Evolutionary conservation across 306 rosid genomes (phyloP).

Genomic region (Cucumis sativus): Cucumber_9930_V3 NC_026660.2:27870001-27870500

Average conservation of each 20-base stretch:
- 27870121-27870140: neutral
- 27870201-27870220: neutral
- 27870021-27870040: neutral
- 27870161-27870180: neutral
- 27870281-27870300: neutral
- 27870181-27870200: neutral
- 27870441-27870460: conserved; percentile 62
- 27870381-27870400: neutral
- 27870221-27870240: neutral
- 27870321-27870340: neutral
- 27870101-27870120: neutral
- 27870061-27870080: neutral
- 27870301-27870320: neutral
- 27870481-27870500: conserved; percentile 65
- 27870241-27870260: neutral
- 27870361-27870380: neutral
- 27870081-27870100: neutral
- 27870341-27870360: neutral
- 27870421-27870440: conserved; percentile 3
- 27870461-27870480: conserved; percentile 86
- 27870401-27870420: conserved; percentile 4
- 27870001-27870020: neutral
- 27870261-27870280: neutral
- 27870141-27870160: neutral
- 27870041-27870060: neutral